Conservation (phyloP, 139 green algal genomes). For the Auxenochlorella pyrenoidosa region DNA sequence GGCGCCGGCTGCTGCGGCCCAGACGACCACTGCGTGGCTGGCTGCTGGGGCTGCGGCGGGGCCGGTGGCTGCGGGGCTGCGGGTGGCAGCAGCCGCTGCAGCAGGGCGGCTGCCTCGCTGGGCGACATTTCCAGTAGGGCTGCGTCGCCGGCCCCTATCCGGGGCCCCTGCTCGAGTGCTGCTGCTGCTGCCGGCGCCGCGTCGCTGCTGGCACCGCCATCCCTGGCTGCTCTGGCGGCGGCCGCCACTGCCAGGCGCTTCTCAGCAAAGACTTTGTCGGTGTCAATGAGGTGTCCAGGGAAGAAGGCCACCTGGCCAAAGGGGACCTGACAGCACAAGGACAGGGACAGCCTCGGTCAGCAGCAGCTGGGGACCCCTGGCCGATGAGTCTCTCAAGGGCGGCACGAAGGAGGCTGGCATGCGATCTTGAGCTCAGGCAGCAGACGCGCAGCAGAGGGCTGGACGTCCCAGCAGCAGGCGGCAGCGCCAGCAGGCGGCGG, state of each 20-base stretch:
- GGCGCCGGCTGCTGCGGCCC: neutral
- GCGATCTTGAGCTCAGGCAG: too few relatives aligned
- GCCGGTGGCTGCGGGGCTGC: neutral
- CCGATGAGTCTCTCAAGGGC: too few relatives aligned
- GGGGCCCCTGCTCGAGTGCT: neutral
- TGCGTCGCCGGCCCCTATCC: neutral
- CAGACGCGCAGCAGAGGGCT: too few relatives aligned
- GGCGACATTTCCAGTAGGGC: neutral
- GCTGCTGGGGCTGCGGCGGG: neutral
- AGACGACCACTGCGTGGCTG: neutral
- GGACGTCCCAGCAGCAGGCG: too few relatives aligned
- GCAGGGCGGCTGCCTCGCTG: neutral
- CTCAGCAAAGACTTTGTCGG: neutral
- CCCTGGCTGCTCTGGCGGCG: neutral
- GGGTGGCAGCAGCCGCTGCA: neutral
- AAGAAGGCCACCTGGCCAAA: slow-evolving; percentile 10
- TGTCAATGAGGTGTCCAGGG: neutral
- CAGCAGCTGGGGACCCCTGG: neutral
- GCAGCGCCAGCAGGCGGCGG: too few relatives aligned
- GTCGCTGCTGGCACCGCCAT: too few relatives aligned
- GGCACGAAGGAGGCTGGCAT: too few relatives aligned
- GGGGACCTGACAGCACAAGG: neutral
- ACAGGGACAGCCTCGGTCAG: too few relatives aligned
- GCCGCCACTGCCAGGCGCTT: neutral
- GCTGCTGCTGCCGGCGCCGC: too few relatives aligned